These are phyloP conservation scores for Aspergillus spinulosporus DNA, from an alignment of 2,329 filamentous ascomycete genomes.

Conservation along the genomic window DNA sequence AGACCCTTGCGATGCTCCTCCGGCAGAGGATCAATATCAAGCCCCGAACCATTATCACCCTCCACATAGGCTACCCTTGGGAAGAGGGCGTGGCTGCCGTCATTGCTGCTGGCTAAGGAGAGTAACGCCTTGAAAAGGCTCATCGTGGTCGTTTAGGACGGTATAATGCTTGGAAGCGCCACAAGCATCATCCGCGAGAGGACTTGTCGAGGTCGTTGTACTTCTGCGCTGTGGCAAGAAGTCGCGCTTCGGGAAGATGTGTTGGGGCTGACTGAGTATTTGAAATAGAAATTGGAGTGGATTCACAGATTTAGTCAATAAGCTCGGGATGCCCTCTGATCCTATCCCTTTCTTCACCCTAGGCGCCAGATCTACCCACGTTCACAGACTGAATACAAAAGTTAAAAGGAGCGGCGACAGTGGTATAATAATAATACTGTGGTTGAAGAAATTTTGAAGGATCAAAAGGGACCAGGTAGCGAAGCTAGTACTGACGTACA, in stretches of 20 bases:
- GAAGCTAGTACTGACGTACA: constrained; percentile 1
- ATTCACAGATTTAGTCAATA: background rate
- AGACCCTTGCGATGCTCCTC: constrained; percentile 42
- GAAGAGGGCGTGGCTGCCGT: constrained; percentile 20
- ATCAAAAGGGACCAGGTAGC: constrained; percentile 3
- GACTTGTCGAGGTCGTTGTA: background rate
- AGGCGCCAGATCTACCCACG: background rate
- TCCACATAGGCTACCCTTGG: constrained; percentile 26
- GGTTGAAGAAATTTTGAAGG: background rate
- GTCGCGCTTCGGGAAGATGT: background rate
- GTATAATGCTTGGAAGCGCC: constrained; percentile 1
- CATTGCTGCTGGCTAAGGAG: constrained; percentile 21
- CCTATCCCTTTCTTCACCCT: background rate
- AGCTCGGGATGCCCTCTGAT: background rate
- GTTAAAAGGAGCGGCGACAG: background rate
- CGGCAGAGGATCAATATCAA: constrained; percentile 39
- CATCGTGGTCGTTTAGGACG: constrained; percentile 16
- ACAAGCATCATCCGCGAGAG: constrained; percentile 16
- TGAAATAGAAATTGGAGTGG: background rate
- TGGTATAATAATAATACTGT: background rate
- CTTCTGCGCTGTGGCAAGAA: background rate
- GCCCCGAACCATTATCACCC: constrained; percentile 1
- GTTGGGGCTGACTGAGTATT: background rate
- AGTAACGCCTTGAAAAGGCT: constrained; percentile 18
- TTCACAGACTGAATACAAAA: background rate